These are phyloP conservation scores for Begonia peltatifolia DNA, from an alignment of 306 rosid species.

Conservation along the genomic window DNA sequence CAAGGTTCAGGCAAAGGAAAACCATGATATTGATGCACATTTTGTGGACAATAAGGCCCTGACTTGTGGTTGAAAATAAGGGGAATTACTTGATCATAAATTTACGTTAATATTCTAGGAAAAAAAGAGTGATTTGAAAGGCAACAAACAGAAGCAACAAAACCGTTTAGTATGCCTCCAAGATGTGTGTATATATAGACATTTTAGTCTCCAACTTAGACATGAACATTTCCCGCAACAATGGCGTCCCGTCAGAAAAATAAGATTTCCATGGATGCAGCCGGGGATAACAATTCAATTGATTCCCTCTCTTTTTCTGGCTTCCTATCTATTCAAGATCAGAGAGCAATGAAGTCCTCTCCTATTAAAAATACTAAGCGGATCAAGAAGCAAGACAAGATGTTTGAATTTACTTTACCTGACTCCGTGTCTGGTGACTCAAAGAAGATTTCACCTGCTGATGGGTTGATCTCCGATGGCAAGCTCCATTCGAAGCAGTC, in stretches of 20 bases:
- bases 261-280: constrained; percentile 18
- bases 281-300: constrained; percentile 17
- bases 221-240: constrained; percentile 1
- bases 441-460: constrained; percentile 30
- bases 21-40: too few relatives aligned
- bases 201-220: too few relatives aligned
- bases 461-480: constrained; percentile 33
- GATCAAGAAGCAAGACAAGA: constrained; percentile 22
- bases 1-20: too few relatives aligned
- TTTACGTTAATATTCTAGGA: too few relatives aligned
- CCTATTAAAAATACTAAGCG: constrained; percentile 11
- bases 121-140: too few relatives aligned
- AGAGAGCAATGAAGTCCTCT: constrained; percentile 23
- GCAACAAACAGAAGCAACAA: constrained; percentile 8
- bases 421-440: constrained; percentile 21
- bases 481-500: constrained; percentile 20
- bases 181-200: constrained; percentile 10
- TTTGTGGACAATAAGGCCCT: too few relatives aligned
- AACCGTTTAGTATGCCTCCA: neutral
- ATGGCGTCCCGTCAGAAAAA: constrained; percentile 27
- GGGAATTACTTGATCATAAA: too few relatives aligned
- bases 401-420: constrained; percentile 33
- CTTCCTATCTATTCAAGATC: constrained; percentile 40
- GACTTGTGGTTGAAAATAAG: too few relatives aligned
- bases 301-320: constrained; percentile 56